phyloP scores from a whole-genome alignment of 192 early-diverging fungal genomes.

The Cetraspora pellucida region DNA sequence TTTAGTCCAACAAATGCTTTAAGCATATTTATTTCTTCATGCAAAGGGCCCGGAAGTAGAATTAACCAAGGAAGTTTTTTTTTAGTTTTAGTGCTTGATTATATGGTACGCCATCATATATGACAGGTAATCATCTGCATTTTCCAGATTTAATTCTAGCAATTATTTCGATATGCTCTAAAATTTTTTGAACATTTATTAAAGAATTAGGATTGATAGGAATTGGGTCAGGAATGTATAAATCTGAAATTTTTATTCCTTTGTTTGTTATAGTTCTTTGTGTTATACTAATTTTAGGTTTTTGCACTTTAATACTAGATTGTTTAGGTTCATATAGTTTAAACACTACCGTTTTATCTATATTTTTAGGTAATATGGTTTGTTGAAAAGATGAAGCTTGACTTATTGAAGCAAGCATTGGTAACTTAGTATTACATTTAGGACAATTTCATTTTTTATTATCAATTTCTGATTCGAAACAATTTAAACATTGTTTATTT shows the following conservation, averaged over 20 bases:
- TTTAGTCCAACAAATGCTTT: no score
- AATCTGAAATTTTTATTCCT: not conserved
- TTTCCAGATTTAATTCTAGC: not conserved
- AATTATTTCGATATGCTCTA: not conserved
- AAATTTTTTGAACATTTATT: slow-evolving; percentile 10
- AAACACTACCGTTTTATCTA: not conserved
- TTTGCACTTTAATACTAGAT: not conserved
- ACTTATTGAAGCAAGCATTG: not conserved
- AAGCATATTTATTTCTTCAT: slow-evolving; percentile 15
- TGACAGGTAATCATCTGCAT: not conserved
- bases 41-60: not conserved
- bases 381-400: no score
- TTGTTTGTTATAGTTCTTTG: not conserved
- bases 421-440: not conserved
- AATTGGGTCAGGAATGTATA: not conserved
- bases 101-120: slow-evolving; percentile 14
- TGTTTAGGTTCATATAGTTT: not conserved
- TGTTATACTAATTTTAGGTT: not conserved
- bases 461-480: not conserved
- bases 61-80: not conserved
- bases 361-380: no score
- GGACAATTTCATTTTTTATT: not conserved
- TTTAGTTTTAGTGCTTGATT: not conserved
- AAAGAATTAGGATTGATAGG: not conserved
- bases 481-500: slow-evolving; percentile 6